Base-by-base conservation (phyloP, 2,329 filamentous ascomycete genomes). In the Annulohypoxylon truncatum region DNA sequence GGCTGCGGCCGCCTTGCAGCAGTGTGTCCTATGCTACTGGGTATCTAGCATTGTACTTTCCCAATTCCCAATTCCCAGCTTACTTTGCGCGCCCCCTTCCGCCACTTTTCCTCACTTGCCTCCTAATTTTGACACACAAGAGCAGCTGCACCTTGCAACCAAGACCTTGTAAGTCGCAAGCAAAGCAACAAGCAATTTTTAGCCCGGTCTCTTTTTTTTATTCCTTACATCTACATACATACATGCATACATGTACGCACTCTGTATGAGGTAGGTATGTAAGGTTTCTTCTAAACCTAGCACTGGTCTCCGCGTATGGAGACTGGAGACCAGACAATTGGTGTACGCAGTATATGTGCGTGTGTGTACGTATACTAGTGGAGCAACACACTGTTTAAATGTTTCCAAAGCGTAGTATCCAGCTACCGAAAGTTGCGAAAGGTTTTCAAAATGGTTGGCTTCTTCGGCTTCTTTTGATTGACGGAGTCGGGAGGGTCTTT, bases 1-100 rank as follows among this genome's bases (percentile, higher is more conserved):
- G 56, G 67, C 20, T 64, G 44, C 64, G 63, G 53, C 59, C 67
- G 63, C 56, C 53, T 67, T 61, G 64, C 56, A 69, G 64, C 56
- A 69, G 63, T 6, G 42, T 26, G 22, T 26, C 20, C 20, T 46
- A 26, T 26, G 9, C n/a, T 24, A 46, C 18, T 18, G 13, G 33
- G n/a, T 44, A 44, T 24, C 18, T 9, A 44, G 40, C 20, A 44
- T 10, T 26, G 55, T 64, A 64, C 51, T 50, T 61, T 51, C 28
- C 35, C 12, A 18, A 38, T 38, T 38, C 35, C 35, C 9, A 38
- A 38, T 38, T 38, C 35, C 55, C 42, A 54, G 54, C 61, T 64
- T 64, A 54, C 55, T 64, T 28, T 15, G 55, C 38, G 60, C 48
- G 51, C 31, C 42, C 31, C 54, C 48, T 48, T 46, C 46, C 51